A percentile compares a stretch with the other conserved stretches of the same genome.
Evolutionary conservation across 2,329 filamentous ascomycete genomes (phyloP).

Genomic region (Aspergillus sp.): DNA sequence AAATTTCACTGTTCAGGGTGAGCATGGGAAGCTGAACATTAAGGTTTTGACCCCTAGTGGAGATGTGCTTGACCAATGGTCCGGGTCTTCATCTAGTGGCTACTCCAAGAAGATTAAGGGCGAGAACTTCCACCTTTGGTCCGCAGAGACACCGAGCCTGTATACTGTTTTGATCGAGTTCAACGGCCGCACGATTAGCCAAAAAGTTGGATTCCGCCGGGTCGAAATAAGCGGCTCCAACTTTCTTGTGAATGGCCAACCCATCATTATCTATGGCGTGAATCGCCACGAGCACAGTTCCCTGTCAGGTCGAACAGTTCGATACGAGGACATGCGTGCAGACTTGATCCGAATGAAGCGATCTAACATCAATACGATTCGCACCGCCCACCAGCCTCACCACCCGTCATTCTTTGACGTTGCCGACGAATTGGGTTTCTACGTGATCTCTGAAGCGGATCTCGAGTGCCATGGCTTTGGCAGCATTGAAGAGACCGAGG

Average conservation of each 20-base stretch:
- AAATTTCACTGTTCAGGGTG: slow-evolving; percentile 54
- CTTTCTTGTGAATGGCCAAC: slow-evolving; percentile 57
- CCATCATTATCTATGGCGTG: slow-evolving; percentile 62
- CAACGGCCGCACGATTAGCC: slow-evolving; percentile 39
- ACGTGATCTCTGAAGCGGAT: slow-evolving; percentile 12
- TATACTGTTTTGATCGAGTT: slow-evolving; percentile 53
- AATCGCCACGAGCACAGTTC: slow-evolving; percentile 73
- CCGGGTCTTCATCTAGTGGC: not conserved
- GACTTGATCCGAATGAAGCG: slow-evolving; percentile 69
- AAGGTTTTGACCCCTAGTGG: not conserved
- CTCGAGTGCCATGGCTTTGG: slow-evolving; percentile 13
- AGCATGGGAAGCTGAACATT: slow-evolving; percentile 19
- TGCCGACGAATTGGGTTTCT: slow-evolving; percentile 11
- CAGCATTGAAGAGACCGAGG: slow-evolving; percentile 5
- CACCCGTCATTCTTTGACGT: slow-evolving; percentile 10
- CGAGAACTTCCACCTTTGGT: slow-evolving; percentile 66
- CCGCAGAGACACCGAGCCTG: slow-evolving; percentile 64
- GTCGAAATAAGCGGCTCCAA: slow-evolving; percentile 61
- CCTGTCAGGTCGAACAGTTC: slow-evolving; percentile 61
- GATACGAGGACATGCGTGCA: slow-evolving; percentile 59
- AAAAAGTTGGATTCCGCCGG: slow-evolving; percentile 63
- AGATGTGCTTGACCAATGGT: not conserved
- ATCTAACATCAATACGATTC: slow-evolving; percentile 70
- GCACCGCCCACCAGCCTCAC: slow-evolving; percentile 67
- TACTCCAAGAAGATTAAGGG: slow-evolving; percentile 45